phyloP scores from a whole-genome alignment of 768 basidiomycete genomes.

The Termitomyces sp. region DNA sequence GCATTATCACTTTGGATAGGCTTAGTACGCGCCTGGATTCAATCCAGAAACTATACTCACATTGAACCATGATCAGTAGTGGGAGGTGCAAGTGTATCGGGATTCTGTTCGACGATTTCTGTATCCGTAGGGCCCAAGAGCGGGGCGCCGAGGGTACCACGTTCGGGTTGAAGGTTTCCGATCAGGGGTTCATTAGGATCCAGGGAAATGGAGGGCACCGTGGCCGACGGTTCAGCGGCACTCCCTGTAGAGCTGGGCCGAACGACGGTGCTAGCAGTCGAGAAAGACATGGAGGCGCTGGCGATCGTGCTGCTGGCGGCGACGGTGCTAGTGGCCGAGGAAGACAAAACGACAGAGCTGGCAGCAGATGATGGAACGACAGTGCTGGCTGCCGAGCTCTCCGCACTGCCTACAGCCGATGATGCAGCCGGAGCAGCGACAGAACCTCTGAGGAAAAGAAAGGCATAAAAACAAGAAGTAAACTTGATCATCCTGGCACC shows the following conservation, averaged over 20 bases:
- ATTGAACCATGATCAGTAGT: conserved; percentile 43
- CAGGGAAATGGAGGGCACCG: conserved; percentile 38
- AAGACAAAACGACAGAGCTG: not conserved
- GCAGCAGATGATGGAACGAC: not conserved
- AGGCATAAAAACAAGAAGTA: conserved; percentile 32
- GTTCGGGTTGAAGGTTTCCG: conserved; percentile 31
- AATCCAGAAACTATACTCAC: conserved; percentile 26
- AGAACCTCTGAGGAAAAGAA: conserved; percentile 30
- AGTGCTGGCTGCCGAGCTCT: not conserved
- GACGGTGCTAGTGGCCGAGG: not conserved
- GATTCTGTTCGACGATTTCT: conserved; percentile 41
- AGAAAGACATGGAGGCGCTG: not conserved
- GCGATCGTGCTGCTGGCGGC: not conserved
- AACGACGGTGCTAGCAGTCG: not conserved
- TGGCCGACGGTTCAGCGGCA: conserved; percentile 33
- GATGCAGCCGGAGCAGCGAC: conserved; percentile 28
- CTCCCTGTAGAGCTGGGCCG: conserved; percentile 18
- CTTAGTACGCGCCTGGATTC: not conserved
- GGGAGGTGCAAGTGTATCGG: conserved; percentile 44
- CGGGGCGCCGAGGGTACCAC: conserved; percentile 38
- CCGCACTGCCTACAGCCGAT: conserved; percentile 12
- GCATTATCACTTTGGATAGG: conserved; percentile 36
- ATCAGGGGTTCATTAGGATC: conserved; percentile 44
- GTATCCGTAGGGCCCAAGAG: conserved; percentile 43
- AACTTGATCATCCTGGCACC: conserved; percentile 34